Base-by-base conservation (phyloP, 2,329 filamentous ascomycete species). In the Microcyclosporella mali region DNA sequence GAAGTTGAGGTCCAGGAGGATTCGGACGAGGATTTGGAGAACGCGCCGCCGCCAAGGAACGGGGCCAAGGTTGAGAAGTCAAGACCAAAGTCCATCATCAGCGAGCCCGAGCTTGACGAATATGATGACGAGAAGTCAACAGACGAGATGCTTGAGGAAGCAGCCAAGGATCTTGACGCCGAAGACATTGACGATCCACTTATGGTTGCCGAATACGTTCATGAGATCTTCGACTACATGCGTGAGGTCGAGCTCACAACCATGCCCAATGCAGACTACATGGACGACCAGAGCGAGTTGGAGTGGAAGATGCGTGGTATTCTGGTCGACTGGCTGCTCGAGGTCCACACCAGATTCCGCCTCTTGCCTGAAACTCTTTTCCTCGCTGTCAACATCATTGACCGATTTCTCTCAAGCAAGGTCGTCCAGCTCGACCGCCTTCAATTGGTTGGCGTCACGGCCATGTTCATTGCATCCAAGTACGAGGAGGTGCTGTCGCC, bases 251-350 rank as follows among this genome's bases (percentile, higher is more conserved):
- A 98, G 70, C 73, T 82, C 52, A 70, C 74, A 64, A 88, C 74
- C 67, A 81, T 89, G 61, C 88, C 90, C 56, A 95, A 97, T 69
- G 83, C 88, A 14, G 73, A 92, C 50, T 98, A 98, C 73, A 98
- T 98, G 82, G 79, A 85, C 38, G 86, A 90, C 68, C 92, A 98
- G 64, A 85, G 86, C 52, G 88, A 95, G 57, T 75, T 98, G 10
- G 90, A 95, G 67, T 98, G 92, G 92, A 95, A 95, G 77, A 95
- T 94, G 71, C 87, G 92, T 57, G 90, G 89, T 51, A 95, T 98
- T 55, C 79, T 98, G 41, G 82, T 97, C 54, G 92, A 98, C 71
- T 98, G 92, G 92, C 77, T 98, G 53, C 89, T 98, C 51, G 92
- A 98, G 67, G 92, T 98, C 35, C 92, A 98, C 72, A 95, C 88